These are phyloP conservation scores for Pilatotrama ljubarskyi DNA, from an alignment of 768 basidiomycete genomes.

Conservation along the genomic window DNA sequence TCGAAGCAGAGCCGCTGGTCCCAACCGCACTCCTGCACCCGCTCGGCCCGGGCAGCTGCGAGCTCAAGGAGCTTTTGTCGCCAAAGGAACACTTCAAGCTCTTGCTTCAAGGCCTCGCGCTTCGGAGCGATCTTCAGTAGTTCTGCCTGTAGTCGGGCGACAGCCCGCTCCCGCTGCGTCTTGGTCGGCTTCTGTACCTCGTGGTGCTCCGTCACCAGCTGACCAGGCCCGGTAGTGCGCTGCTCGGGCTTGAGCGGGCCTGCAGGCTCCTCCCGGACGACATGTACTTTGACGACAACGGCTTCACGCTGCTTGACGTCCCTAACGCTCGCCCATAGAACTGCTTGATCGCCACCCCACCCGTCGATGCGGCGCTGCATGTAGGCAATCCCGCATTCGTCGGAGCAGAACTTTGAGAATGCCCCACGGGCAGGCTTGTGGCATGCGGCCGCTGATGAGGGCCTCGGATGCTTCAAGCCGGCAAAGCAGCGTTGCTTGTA, in stretches of 20 bases:
- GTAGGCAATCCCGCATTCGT: conserved; percentile 79
- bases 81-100: conserved; percentile 70
- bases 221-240: neutral
- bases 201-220: conserved; percentile 2
- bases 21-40: conserved; percentile 81
- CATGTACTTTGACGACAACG: conserved; percentile 49
- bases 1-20: conserved; percentile 83
- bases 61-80: conserved; percentile 67
- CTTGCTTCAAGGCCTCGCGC: conserved; percentile 65
- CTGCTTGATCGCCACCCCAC: conserved; percentile 65
- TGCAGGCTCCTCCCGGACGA: conserved; percentile 4
- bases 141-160: conserved; percentile 50
- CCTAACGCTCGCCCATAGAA: conserved; percentile 76
- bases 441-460: conserved; percentile 66
- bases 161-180: conserved; percentile 56
- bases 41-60: conserved; percentile 64
- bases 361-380: conserved; percentile 64
- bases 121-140: conserved; percentile 59
- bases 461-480: conserved; percentile 63
- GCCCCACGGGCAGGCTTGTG: conserved; percentile 78
- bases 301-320: conserved; percentile 71
- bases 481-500: conserved; percentile 80
- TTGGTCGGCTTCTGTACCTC: conserved; percentile 38
- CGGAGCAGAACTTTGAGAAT: conserved; percentile 91
- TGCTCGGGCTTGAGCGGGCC: conserved; percentile 9